A percentile compares a stretch with the other conserved stretches of the same genome.
These are phyloP conservation scores for Penicillium robsamsonii DNA, from an alignment of 495 filamentous ascomycete species.

Conservation along the genomic window DNA sequence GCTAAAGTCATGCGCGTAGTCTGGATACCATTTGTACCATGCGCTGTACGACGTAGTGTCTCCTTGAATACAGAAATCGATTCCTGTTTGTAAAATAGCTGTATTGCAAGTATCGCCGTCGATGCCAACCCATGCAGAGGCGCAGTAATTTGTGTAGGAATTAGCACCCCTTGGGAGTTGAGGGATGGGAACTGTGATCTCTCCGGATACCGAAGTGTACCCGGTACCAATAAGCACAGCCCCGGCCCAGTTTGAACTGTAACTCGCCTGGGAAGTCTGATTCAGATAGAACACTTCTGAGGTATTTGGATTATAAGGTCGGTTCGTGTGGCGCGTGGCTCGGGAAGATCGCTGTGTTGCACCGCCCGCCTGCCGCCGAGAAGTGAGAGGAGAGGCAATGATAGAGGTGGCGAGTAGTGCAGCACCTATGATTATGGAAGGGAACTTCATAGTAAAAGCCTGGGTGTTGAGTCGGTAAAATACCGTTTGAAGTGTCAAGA, in stretches of 20 bases:
- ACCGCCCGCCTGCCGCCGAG: slow-evolving; percentile 8
- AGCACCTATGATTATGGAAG: slow-evolving; percentile 14
- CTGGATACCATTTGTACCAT: slow-evolving; percentile 63
- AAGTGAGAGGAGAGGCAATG: slow-evolving; percentile 26
- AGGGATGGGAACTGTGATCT: slow-evolving; percentile 51
- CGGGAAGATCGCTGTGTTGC: slow-evolving; percentile 17
- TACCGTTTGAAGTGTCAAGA: neutral
- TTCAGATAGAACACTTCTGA: slow-evolving; percentile 22
- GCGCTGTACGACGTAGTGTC: slow-evolving; percentile 41
- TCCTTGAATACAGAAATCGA: slow-evolving; percentile 49
- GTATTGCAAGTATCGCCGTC: slow-evolving; percentile 53
- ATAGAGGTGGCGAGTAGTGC: slow-evolving; percentile 23
- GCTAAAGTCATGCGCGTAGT: slow-evolving; percentile 51
- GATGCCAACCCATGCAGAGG: slow-evolving; percentile 60
- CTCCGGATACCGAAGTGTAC: slow-evolving; percentile 48
- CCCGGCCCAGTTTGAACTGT: slow-evolving; percentile 55
- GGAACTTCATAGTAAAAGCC: slow-evolving; percentile 34
- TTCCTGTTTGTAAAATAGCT: slow-evolving; percentile 56
- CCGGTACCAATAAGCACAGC: slow-evolving; percentile 47
- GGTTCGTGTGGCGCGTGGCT: neutral
- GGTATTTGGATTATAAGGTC: slow-evolving; percentile 24
- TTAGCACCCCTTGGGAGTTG: slow-evolving; percentile 38
- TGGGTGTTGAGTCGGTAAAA: slow-evolving; percentile 11
- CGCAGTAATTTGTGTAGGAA: slow-evolving; percentile 43
- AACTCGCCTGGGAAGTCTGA: slow-evolving; percentile 36